Conservation (phyloP, 2,329 filamentous ascomycete species). For the Verruconis gallopava region DNA sequence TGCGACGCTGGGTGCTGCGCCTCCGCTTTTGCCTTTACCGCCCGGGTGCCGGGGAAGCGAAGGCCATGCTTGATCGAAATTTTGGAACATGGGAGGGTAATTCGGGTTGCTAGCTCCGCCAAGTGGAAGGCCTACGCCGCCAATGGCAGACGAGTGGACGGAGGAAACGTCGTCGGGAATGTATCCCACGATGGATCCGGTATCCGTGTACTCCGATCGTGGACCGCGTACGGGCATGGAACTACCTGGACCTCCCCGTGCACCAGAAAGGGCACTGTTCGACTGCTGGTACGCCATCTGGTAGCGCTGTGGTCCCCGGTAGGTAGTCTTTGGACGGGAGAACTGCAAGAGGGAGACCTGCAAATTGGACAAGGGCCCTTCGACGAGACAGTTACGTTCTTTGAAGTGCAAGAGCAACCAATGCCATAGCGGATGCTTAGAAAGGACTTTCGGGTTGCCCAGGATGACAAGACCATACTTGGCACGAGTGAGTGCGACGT, state of each 20-base stretch:
- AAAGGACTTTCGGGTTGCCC: slow-evolving; percentile 92
- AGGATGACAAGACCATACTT: slow-evolving; percentile 95
- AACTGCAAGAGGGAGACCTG: slow-evolving; percentile 93
- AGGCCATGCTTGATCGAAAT: slow-evolving; percentile 86
- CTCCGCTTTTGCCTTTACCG: slow-evolving; percentile 45
- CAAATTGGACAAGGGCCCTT: slow-evolving; percentile 89
- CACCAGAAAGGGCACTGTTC: slow-evolving; percentile 42
- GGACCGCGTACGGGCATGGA: slow-evolving; percentile 30
- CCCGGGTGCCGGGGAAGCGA: slow-evolving; percentile 58
- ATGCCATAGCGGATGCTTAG: slow-evolving; percentile 97
- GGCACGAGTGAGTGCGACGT: slow-evolving; percentile 90
- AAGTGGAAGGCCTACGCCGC: slow-evolving; percentile 59
- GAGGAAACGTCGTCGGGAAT: slow-evolving; percentile 96
- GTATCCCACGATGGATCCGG: slow-evolving; percentile 83
- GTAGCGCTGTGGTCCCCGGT: slow-evolving; percentile 77
- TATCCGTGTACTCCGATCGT: slow-evolving; percentile 49
- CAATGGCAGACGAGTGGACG: slow-evolving; percentile 81
- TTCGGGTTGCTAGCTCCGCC: slow-evolving; percentile 34
- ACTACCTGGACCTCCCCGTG: slow-evolving; percentile 20
- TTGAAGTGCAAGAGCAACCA: slow-evolving; percentile 93
- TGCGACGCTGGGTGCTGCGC: slow-evolving; percentile 63
- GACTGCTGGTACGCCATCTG: slow-evolving; percentile 65
- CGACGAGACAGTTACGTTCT: slow-evolving; percentile 88
- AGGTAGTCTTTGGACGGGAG: slow-evolving; percentile 81
- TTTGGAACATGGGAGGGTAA: slow-evolving; percentile 91